These are phyloP conservation scores for Kitagawia praeruptora DNA, from an alignment of 129 eudicot genomes.

Conservation along the genomic window DNA sequence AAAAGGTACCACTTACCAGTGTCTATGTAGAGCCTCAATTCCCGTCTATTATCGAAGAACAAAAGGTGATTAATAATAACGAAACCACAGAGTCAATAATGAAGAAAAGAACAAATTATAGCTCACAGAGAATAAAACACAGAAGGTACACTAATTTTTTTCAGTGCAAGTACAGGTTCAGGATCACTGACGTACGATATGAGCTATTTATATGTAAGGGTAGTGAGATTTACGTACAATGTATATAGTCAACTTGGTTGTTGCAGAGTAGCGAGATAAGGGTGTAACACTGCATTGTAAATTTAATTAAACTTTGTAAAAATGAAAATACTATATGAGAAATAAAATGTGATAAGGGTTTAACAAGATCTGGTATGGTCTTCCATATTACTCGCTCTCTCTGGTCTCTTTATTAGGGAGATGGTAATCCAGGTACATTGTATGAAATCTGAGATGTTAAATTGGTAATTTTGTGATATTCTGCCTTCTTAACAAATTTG, in stretches of 20 bases:
- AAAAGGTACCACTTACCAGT: not conserved
- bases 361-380: slow-evolving; percentile 4
- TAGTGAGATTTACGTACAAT: not conserved
- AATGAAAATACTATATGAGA: not conserved
- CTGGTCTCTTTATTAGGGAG: not conserved
- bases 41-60: not conserved
- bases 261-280: slow-evolving; percentile 15
- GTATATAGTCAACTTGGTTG: not conserved
- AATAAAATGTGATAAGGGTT: slow-evolving; percentile 13
- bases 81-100: not conserved
- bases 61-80: not conserved
- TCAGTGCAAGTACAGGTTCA: not conserved
- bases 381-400: slow-evolving; percentile 38
- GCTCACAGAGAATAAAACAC: not conserved
- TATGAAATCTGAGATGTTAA: not conserved
- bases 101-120: not conserved
- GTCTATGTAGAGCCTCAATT: not conserved
- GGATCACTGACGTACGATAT: not conserved
- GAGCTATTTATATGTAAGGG: not conserved
- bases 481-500: not conserved
- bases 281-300: not conserved
- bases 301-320: not conserved
- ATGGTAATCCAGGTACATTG: slow-evolving; percentile 19
- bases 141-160: not conserved
- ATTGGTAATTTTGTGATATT: not conserved